These are phyloP conservation scores for Tricholoma flavovirens DNA, from an alignment of 768 basidiomycete genomes.

Conservation along the genomic window DNA sequence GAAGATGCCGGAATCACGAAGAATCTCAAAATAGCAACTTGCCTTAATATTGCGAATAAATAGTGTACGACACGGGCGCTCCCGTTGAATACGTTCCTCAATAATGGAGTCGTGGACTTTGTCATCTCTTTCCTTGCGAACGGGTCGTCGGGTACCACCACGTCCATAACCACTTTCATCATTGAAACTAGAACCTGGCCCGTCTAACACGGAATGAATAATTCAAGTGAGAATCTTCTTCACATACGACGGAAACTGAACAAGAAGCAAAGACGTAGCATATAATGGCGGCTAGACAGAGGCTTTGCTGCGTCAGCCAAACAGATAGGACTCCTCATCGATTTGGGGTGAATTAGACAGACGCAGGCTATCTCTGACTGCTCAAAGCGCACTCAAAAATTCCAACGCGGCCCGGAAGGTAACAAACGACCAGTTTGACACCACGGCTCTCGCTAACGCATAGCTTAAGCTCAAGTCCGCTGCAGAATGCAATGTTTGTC, in stretches of 20 bases:
- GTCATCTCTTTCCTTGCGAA: slow-evolving; percentile 78
- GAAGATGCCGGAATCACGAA: slow-evolving; percentile 5
- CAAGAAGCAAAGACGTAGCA: slow-evolving; percentile 42
- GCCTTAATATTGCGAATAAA: slow-evolving; percentile 99
- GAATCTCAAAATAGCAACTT: slow-evolving; percentile 36
- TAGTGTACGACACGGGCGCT: slow-evolving; percentile 91
- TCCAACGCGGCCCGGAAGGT: slow-evolving; percentile 8
- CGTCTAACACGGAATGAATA: slow-evolving; percentile 58
- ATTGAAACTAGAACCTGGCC: slow-evolving; percentile 49
- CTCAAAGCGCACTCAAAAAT: slow-evolving; percentile 22
- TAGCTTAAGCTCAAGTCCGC: slow-evolving; percentile 43
- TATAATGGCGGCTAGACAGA: slow-evolving; percentile 33
- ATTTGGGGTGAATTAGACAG: slow-evolving; percentile 7
- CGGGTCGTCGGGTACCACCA: slow-evolving; percentile 31
- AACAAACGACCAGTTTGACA: background rate
- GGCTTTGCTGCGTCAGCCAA: slow-evolving; percentile 25
- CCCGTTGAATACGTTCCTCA: slow-evolving; percentile 89
- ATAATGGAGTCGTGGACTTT: slow-evolving; percentile 89
- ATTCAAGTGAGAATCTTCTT: slow-evolving; percentile 43
- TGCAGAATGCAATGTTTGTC: slow-evolving; percentile 27
- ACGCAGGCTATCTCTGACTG: slow-evolving; percentile 19
- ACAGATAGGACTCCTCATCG: slow-evolving; percentile 11
- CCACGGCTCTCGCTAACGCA: slow-evolving; percentile 40
- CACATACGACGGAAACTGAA: slow-evolving; percentile 34
- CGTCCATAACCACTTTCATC: slow-evolving; percentile 38